Evolutionary conservation across 371 early-diverging fungal genomes (phyloP).

Genomic region (Mortierella sp.): DNA sequence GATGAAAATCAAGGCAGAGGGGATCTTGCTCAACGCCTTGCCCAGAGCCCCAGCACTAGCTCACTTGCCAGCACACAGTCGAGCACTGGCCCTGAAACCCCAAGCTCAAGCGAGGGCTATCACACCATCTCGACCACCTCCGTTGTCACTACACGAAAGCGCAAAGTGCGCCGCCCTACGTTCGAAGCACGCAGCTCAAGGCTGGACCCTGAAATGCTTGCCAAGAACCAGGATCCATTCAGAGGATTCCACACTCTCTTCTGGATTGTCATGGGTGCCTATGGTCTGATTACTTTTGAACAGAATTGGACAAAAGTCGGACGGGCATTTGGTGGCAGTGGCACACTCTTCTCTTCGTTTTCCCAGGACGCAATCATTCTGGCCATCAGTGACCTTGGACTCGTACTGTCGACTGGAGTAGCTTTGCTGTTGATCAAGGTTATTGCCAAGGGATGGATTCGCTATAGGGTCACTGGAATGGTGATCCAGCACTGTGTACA

Average conservation of each 20-base stretch:
- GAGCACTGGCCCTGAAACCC: slow-evolving; percentile 24
- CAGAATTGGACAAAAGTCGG: slow-evolving; percentile 79
- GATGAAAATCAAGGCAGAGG: neutral
- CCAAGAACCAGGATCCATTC: slow-evolving; percentile 62
- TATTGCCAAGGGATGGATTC: slow-evolving; percentile 64
- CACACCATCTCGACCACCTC: slow-evolving; percentile 39
- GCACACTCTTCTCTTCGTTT: slow-evolving; percentile 68
- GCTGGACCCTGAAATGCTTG: slow-evolving; percentile 53
- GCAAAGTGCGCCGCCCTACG: slow-evolving; percentile 45
- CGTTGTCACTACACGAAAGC: slow-evolving; percentile 29
- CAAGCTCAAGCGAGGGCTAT: slow-evolving; percentile 25
- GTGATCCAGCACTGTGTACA: slow-evolving; percentile 80
- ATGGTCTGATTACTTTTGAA: slow-evolving; percentile 75
- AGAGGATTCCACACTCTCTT: slow-evolving; percentile 93
- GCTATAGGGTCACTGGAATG: slow-evolving; percentile 63
- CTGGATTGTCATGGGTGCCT: slow-evolving; percentile 89
- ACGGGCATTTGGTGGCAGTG: slow-evolving; percentile 66
- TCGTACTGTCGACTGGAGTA: slow-evolving; percentile 70
- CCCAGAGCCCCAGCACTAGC: slow-evolving; percentile 10
- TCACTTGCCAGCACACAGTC: slow-evolving; percentile 28
- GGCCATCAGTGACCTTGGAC: slow-evolving; percentile 72
- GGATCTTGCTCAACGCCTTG: neutral
- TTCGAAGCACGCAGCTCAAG: slow-evolving; percentile 55
- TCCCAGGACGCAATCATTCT: slow-evolving; percentile 74
- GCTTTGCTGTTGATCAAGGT: slow-evolving; percentile 71